phyloP scores from a whole-genome alignment of 768 basidiomycete genomes.

The Obba rivulosa region DNA sequence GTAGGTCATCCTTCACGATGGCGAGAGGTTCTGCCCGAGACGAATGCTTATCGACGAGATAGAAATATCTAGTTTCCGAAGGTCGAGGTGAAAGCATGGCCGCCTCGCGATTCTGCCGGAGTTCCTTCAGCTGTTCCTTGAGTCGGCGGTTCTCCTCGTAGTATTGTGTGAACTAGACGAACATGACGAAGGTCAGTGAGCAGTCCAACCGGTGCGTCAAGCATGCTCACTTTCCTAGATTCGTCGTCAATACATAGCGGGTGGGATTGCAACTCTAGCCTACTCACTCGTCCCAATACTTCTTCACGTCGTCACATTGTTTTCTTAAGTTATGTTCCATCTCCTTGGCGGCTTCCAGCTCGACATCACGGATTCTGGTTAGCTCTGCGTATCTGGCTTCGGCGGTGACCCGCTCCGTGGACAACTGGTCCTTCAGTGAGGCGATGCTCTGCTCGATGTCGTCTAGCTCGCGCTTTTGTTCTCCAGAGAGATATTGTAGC shows the following conservation, averaged over 20 bases:
- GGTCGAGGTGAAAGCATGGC: slow-evolving; percentile 9
- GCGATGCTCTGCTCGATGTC: slow-evolving; percentile 8
- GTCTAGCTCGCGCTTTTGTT: slow-evolving; percentile 10
- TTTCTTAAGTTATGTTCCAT: slow-evolving; percentile 51
- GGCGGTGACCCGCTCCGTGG: slow-evolving; percentile 30
- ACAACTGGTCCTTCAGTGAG: slow-evolving; percentile 15
- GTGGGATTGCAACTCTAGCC: background rate
- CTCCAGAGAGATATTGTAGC: slow-evolving; percentile 10
- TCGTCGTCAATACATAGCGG: background rate
- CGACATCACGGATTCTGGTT: slow-evolving; percentile 36
- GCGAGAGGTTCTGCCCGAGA: slow-evolving; percentile 13
- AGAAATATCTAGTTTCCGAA: slow-evolving; percentile 12
- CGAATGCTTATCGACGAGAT: slow-evolving; percentile 10
- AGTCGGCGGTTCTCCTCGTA: slow-evolving; percentile 19
- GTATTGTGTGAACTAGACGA: slow-evolving; percentile 7
- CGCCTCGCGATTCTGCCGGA: slow-evolving; percentile 9
- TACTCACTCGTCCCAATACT: slow-evolving; percentile 34
- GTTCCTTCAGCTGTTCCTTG: slow-evolving; percentile 16
- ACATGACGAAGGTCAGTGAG: background rate
- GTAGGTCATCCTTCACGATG: slow-evolving; percentile 12
- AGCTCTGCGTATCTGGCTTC: slow-evolving; percentile 38
- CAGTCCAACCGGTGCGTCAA: background rate
- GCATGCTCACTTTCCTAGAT: slow-evolving; percentile 20
- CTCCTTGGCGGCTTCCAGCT: slow-evolving; percentile 45
- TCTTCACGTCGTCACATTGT: slow-evolving; percentile 42